Evolutionary conservation across 768 basidiomycete species (phyloP), one percentile per base, ranked within the genome.

Genomic region (Cubamyces lactineus): DNA sequence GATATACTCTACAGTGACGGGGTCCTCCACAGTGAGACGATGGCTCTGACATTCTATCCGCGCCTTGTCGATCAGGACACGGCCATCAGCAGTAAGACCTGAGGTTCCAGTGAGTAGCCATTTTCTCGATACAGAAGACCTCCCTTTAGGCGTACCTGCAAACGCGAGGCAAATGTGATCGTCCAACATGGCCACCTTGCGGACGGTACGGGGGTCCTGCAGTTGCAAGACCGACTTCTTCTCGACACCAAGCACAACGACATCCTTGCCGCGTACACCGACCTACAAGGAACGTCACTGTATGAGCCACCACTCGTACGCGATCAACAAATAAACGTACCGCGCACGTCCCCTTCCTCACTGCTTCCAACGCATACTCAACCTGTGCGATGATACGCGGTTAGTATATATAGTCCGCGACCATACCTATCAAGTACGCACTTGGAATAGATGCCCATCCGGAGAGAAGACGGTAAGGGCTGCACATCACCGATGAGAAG

Each of bases 391-490:
- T 26, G 17, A 61, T 62, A 26, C 71, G 66, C 70, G 53, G 68
- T 63, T 2, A 59, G 49, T 4, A 21, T 13, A n/a, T n/a, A 26
- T 39, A 23, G 13, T 23, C 24, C 41, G 21, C 45, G 2, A 21
- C 26, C 38, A 42, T 50, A 38, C 15, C 12, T 39, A 8, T 2
- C 15, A 53, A 30, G 60, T 45, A 60, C 77, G 63, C 66, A 93
- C 95, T 84, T 98, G 95, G 83, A 98, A 97, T 69, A 99, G 81
- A 80, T 99, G 97, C 17, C 97, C 97, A 80, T 98, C 97, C 61
- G 96, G 96, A 45, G 95, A 97, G 83, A 97, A 96, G 73, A 96
- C 94, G 66, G 96, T 98, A 66, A 98, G 87, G 49, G 96, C 96
- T 97, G 48, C 16, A 57, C 26, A 39, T 26, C 48, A 34, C 13